Percentiles rank a stretch among this genome's conserved stretches.
These are phyloP conservation scores for Colletotrichum liriopes DNA, from an alignment of 2,329 filamentous ascomycete species.

Conservation along the genomic window DNA sequence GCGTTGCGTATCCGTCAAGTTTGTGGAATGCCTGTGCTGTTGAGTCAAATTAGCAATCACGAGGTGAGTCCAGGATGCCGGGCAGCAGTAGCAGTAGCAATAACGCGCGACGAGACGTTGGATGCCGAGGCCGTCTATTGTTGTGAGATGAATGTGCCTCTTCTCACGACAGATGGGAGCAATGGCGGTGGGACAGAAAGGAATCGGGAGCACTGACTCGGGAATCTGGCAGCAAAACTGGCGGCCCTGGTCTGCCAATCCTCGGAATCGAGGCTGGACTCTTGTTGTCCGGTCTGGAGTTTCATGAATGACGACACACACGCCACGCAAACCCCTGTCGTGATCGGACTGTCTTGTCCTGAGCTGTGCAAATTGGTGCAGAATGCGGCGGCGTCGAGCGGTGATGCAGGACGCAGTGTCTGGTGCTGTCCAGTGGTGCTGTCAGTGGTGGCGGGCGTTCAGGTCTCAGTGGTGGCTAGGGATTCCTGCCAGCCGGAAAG, in stretches of 20 bases:
- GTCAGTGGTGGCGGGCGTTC: background rate
- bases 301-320: conserved; percentile 33
- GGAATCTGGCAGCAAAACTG: background rate
- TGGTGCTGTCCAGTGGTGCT: background rate
- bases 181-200: background rate
- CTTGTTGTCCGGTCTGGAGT: conserved; percentile 20
- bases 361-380: conserved; percentile 1
- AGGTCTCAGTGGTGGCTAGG: too few species aligned
- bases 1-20: background rate
- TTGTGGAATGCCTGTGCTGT: conserved; percentile 8
- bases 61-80: background rate
- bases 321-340: conserved; percentile 19
- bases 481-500: background rate
- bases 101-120: background rate
- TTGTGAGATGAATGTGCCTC: too few species aligned
- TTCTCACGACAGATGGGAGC: background rate
- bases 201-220: background rate
- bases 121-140: background rate
- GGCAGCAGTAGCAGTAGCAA: background rate
- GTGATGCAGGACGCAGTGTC: background rate
- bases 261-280: background rate
- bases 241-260: background rate
- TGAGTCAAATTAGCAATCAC: background rate
- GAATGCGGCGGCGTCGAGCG: background rate
- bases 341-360: conserved; percentile 21